A percentile compares a stretch with the other conserved stretches of the same genome.
These are phyloP conservation scores for Linnemannia schmuckeri DNA, from an alignment of 192 early-diverging fungal genomes.

Conservation along the genomic window DNA sequence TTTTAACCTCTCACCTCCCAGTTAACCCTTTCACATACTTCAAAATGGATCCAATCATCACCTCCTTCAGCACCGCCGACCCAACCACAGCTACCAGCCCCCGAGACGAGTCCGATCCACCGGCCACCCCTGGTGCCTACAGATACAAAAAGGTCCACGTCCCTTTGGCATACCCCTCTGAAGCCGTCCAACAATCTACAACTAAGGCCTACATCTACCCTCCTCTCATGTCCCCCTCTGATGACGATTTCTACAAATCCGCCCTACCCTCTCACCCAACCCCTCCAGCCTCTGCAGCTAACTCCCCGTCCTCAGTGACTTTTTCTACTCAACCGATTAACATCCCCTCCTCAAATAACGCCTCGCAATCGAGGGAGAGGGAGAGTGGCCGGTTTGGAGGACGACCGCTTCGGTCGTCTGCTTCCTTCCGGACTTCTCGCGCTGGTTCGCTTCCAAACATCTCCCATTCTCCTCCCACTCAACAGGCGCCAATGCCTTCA, in stretches of 20 bases:
- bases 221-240: constrained; percentile 48
- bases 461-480: not conserved
- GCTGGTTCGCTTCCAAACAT: constrained; percentile 20
- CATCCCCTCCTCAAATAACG: constrained; percentile 22
- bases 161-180: constrained; percentile 41
- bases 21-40: not conserved
- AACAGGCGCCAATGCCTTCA: constrained; percentile 24
- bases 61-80: constrained; percentile 8
- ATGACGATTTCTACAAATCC: constrained; percentile 26
- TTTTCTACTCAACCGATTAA: constrained; percentile 23
- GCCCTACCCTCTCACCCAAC: not conserved
- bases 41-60: constrained; percentile 31
- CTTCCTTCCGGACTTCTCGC: not conserved
- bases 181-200: constrained; percentile 23
- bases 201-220: constrained; percentile 47
- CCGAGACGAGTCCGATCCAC: constrained; percentile 3
- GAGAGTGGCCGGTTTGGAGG: not conserved
- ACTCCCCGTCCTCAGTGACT: not conserved
- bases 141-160: constrained; percentile 40
- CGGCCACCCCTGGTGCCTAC: not conserved
- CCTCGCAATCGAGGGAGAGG: not conserved
- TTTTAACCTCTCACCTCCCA: not conserved
- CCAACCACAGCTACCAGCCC: not conserved
- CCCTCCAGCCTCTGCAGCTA: not conserved
- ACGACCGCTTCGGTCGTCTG: not conserved